Conservation (phyloP, 371 early-diverging fungal species). For the Catenaria anguillulae region DNA sequence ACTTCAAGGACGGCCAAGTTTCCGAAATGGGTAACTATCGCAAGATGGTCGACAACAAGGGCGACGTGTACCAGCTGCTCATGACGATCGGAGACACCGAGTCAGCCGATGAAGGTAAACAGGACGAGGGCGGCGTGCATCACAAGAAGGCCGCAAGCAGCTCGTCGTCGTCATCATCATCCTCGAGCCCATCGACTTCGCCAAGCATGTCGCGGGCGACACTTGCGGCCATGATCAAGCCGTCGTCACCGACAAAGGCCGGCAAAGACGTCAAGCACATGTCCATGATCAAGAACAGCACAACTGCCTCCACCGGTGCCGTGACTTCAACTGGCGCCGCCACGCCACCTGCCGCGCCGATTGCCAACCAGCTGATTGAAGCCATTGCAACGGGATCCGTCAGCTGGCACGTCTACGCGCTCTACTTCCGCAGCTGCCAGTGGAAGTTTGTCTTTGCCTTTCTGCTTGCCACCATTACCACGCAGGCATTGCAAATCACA, state of each 20-base stretch:
- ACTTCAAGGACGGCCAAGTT: slow-evolving; percentile 62
- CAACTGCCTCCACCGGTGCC: too few species aligned
- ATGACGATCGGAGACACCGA: too few species aligned
- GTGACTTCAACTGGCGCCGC: too few species aligned
- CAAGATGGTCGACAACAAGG: slow-evolving; percentile 42
- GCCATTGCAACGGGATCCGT: slow-evolving; percentile 67
- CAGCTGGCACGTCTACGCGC: slow-evolving; percentile 44
- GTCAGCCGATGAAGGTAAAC: too few species aligned
- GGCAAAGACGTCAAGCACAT: too few species aligned
- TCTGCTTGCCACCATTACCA: slow-evolving; percentile 20
- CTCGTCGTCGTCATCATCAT: too few species aligned
- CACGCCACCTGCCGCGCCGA: slow-evolving; percentile 9
- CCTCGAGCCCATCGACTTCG: too few species aligned
- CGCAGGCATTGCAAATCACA: slow-evolving; percentile 21
- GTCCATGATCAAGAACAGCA: too few species aligned
- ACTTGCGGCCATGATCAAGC: too few species aligned
- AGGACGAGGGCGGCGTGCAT: too few species aligned
- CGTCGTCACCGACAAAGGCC: too few species aligned
- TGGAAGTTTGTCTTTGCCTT: slow-evolving; percentile 31
- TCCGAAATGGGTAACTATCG: slow-evolving; percentile 51
- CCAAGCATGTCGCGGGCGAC: slow-evolving; percentile 12
- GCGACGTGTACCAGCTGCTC: slow-evolving; percentile 29
- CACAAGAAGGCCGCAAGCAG: too few species aligned
- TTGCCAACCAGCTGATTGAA: slow-evolving; percentile 57
- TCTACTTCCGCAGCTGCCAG: slow-evolving; percentile 64